Conservation (phyloP, 768 basidiomycete genomes). For the Pleurotus citrinopileatus region DNA sequence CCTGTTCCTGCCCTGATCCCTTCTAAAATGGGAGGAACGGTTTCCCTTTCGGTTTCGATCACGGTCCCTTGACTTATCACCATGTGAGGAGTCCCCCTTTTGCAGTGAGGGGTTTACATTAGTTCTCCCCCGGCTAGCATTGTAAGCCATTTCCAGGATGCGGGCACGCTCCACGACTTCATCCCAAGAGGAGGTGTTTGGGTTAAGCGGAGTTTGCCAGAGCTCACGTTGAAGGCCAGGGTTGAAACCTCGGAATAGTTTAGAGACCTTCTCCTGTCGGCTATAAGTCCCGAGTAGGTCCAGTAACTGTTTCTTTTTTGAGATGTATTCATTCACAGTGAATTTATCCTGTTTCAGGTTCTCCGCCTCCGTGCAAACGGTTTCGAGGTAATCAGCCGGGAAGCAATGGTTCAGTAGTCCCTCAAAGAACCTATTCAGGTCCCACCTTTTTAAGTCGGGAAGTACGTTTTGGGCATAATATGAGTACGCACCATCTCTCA, state of each 20-base stretch:
- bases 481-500: constrained; percentile 27
- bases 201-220: constrained; percentile 25
- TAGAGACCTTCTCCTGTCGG: constrained; percentile 23
- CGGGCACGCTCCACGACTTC: constrained; percentile 25
- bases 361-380: constrained; percentile 17
- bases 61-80: background rate
- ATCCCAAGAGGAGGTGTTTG: constrained; percentile 18
- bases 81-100: background rate
- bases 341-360: constrained; percentile 20
- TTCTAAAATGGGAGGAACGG: background rate
- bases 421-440: constrained; percentile 24
- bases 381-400: constrained; percentile 20
- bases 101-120: background rate
- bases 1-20: background rate
- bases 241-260: constrained; percentile 31
- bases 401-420: constrained; percentile 37
- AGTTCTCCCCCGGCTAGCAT: background rate
- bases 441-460: constrained; percentile 21
- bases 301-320: constrained; percentile 29
- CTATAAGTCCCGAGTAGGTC: constrained; percentile 26
- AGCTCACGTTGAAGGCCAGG: constrained; percentile 22
- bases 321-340: constrained; percentile 26
- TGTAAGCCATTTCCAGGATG: constrained; percentile 24
- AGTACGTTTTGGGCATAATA: constrained; percentile 29
- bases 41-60: background rate